A percentile compares a stretch with the other conserved stretches of the same genome.
These are phyloP conservation scores for Fusarium solani-melongenae DNA, from an alignment of 2,329 filamentous ascomycete species.

Conservation along the genomic window DNA sequence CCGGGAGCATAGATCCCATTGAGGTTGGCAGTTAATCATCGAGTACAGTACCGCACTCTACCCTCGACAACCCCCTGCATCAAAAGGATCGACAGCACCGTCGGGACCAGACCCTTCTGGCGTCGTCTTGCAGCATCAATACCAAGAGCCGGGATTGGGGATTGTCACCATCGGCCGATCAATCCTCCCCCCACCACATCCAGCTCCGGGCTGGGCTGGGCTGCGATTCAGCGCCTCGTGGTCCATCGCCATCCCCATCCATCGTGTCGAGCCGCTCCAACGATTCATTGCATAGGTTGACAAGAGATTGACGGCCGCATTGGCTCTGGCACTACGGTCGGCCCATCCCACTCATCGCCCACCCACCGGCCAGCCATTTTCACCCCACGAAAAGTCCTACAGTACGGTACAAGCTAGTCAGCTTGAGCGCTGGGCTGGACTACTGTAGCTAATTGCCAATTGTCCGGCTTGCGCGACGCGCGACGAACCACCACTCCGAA, in stretches of 20 bases:
- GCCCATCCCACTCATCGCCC: constrained; percentile 3
- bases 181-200: constrained; percentile 28
- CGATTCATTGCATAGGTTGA: constrained; percentile 11
- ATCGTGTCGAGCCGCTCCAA: constrained; percentile 5
- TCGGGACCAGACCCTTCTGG: constrained; percentile 14
- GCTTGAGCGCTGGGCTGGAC: not conserved
- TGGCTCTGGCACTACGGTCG: not conserved
- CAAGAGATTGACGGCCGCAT: constrained; percentile 6
- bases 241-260: not conserved
- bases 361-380: not conserved
- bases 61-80: not conserved
- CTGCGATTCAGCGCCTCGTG: constrained; percentile 28
- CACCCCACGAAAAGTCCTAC: constrained; percentile 5
- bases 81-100: constrained; percentile 24
- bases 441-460: not conserved
- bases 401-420: not conserved
- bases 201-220: constrained; percentile 18
- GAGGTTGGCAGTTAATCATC: not conserved
- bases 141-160: constrained; percentile 13
- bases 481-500: constrained; percentile 22
- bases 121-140: constrained; percentile 4
- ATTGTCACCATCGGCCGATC: constrained; percentile 39
- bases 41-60: not conserved
- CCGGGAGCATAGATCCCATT: not conserved
- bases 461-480: constrained; percentile 5